phyloP scores from a whole-genome alignment of 1,284 basidiomycete species.

The Naganishia sp. region DNA sequence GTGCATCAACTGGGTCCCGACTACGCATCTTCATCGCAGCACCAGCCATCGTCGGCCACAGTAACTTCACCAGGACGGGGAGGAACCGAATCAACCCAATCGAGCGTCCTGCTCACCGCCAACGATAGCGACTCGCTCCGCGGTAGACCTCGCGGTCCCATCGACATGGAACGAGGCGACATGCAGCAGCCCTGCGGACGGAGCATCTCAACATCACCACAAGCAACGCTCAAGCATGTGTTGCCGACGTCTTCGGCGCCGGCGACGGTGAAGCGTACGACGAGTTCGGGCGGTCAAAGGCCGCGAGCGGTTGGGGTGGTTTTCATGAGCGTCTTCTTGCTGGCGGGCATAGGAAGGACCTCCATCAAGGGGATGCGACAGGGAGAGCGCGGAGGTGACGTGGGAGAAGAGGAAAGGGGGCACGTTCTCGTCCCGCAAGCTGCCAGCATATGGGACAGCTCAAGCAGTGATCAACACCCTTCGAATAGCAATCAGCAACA shows the following conservation, averaged over 20 bases:
- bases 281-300: conserved; percentile 19
- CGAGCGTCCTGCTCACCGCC: conserved; percentile 7
- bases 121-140: conserved; percentile 14
- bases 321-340: conserved; percentile 50
- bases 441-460: background rate
- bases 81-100: conserved; percentile 7
- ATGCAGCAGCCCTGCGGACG: background rate
- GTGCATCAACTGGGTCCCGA: background rate
- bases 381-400: background rate
- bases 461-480: background rate
- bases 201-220: conserved; percentile 14
- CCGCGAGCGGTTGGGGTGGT: conserved; percentile 44
- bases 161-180: conserved; percentile 1
- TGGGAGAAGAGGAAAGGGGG: background rate
- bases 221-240: conserved; percentile 1
- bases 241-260: background rate
- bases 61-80: conserved; percentile 2
- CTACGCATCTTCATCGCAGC: background rate
- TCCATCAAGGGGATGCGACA: background rate
- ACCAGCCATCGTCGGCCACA: background rate
- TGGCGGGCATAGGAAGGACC: conserved; percentile 36
- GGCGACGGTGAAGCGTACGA: conserved; percentile 14
- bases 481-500: background rate
- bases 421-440: conserved; percentile 4
- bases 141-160: conserved; percentile 4